These are phyloP conservation scores for Beta vulgaris DNA, from an alignment of 148 eudicot species.

Conservation along the genomic window DNA sequence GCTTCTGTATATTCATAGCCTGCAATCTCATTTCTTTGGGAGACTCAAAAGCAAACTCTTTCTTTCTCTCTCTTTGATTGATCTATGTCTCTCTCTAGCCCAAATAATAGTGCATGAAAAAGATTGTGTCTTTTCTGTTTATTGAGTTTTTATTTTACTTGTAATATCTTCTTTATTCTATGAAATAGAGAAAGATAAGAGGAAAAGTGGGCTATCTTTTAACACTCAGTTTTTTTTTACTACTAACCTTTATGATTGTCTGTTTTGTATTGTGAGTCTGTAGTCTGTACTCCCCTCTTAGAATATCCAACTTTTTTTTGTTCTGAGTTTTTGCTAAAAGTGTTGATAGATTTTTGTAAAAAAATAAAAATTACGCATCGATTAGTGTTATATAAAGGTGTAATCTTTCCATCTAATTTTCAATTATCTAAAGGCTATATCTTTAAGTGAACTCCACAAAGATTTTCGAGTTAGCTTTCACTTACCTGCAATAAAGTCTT, in stretches of 20 bases:
- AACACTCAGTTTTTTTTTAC: conserved; percentile 34
- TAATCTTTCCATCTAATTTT: too few relatives aligned
- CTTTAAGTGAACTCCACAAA: too few relatives aligned
- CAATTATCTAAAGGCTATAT: too few relatives aligned
- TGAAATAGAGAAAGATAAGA: conserved; percentile 9
- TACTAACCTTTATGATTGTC: conserved; percentile 46
- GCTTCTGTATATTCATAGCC: conserved; percentile 43
- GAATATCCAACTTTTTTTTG: conserved; percentile 47
- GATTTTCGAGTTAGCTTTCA: too few relatives aligned
- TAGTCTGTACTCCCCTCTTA: conserved; percentile 34
- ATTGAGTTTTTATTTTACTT: conserved; percentile 1
- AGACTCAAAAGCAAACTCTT: conserved; percentile 49
- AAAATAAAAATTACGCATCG: too few relatives aligned
- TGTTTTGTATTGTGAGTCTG: conserved; percentile 49
- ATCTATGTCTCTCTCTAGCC: conserved; percentile 15
- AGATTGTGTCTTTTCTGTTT: conserved; percentile 9
- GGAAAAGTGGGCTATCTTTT: conserved; percentile 54
- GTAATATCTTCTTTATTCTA: conserved; percentile 7
- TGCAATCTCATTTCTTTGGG: conserved; percentile 64
- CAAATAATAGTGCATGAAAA: conserved; percentile 1
- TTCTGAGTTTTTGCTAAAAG: too few relatives aligned
- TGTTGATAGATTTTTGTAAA: too few relatives aligned
- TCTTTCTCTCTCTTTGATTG: neutral
- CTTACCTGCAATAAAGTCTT: too few relatives aligned
- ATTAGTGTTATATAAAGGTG: too few relatives aligned